Base-by-base conservation (phyloP, 1,284 basidiomycete genomes). In the Heliocybe sulcata region DNA sequence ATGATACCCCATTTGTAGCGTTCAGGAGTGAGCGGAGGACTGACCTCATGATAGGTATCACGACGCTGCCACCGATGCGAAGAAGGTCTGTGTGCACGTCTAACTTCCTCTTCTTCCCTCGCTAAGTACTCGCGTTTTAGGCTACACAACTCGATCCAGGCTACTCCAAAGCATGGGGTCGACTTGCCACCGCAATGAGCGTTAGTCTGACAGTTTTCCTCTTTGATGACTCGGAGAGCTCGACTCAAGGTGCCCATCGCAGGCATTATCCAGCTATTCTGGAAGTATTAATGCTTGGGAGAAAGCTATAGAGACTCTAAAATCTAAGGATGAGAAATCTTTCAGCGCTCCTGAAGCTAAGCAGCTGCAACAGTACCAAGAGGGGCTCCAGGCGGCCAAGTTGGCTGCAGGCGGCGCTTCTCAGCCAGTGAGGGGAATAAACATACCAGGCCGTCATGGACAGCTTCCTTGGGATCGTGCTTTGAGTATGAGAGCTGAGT, bases 101-200 rank as follows among this genome's bases (percentile, higher is more conserved):
- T 9, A 35, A 35, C 33, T 9, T 8, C 45, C 45, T 20, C 45
- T 47, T 9, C 45, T 47, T 20, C 12, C 16, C 23, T 42, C 26
- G 12, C 3, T 16, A 42, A 8, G 19, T 42, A 42, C n/a, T 20
- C 26, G 31, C 26, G n/a, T 45, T 22, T 10, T 31, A 57, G 57
- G 57, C 56, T 9, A 55, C 54, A n/a, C 33, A 54, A 25, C 20
- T 57, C 11, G 54, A 59, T 29, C 50, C 56, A 2, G 25, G 20
- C 14, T 59, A 55, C 51, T 14, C 53, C 14, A 51, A 55, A 49
- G 57, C 55, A 8, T 58, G 52, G 52, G 51, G 23, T 25, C 51
- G 55, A 23, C 52, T 58, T 19, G 57, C 51, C 9, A 48, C 48
- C 14, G 49, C 54, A 10, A 31, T 25, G 11, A 22, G 51, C 12